phyloP scores from a whole-genome alignment of 192 early-diverging fungal genomes.

The Ambispora gerdemannii region DNA sequence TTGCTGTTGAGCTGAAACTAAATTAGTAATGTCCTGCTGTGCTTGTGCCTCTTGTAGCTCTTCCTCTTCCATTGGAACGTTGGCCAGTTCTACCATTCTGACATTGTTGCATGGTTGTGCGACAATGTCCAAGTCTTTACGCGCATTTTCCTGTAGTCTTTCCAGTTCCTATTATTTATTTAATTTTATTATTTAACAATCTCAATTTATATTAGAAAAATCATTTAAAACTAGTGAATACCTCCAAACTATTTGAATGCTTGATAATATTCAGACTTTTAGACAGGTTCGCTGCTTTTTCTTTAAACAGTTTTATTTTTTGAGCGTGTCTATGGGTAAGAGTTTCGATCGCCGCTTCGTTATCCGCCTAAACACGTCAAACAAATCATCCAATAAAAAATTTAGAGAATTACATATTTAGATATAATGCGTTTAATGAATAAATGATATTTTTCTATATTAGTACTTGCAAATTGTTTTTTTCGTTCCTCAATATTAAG shows the following conservation, averaged over 20 bases:
- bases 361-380: too few species aligned
- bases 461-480: conserved; percentile 23
- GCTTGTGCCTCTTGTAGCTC: neutral
- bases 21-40: neutral
- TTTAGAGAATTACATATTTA: conserved; percentile 22
- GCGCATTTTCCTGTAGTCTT: neutral
- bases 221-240: conserved; percentile 16
- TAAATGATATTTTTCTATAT: neutral
- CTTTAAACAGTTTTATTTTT: conserved; percentile 40
- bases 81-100: neutral
- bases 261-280: conserved; percentile 40
- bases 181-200: neutral
- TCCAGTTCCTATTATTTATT: neutral
- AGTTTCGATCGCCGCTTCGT: conserved; percentile 34
- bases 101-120: neutral
- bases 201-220: neutral
- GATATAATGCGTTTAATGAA: neutral
- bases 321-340: conserved; percentile 39
- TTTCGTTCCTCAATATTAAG: conserved; percentile 34
- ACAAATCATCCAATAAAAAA: too few species aligned
- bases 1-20: neutral
- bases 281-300: conserved; percentile 37
- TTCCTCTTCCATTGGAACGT: neutral
- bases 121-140: neutral
- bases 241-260: conserved; percentile 39